Evolutionary conservation across 1,284 basidiomycete species (phyloP).

Genomic region (Phellopilus nigrolimitatus): DNA sequence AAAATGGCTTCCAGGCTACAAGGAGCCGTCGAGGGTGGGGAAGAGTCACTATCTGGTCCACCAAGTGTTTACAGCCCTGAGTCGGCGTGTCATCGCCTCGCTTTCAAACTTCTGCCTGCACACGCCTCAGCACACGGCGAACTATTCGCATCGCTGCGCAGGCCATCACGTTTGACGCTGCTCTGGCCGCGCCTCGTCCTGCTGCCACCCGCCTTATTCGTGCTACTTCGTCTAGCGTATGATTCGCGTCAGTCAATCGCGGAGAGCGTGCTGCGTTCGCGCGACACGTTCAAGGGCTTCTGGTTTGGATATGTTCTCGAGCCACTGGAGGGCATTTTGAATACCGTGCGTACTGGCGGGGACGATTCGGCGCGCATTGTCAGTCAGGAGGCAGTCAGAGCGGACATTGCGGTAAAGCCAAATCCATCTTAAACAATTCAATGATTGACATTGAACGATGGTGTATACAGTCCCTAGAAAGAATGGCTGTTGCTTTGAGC

Average conservation of each 20-base stretch:
- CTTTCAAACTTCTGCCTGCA: conserved; percentile 27
- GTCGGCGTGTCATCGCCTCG: conserved; percentile 21
- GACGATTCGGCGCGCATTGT: conserved; percentile 67
- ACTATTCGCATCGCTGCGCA: conserved; percentile 38
- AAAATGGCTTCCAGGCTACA: not conserved
- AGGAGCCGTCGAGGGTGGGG: not conserved
- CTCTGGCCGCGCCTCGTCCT: conserved; percentile 67
- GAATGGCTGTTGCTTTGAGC: conserved; percentile 88
- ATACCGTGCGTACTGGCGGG: conserved; percentile 78
- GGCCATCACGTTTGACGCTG: conserved; percentile 54
- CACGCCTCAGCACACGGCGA: conserved; percentile 31
- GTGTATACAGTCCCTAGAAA: conserved; percentile 75
- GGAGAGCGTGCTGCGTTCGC: conserved; percentile 55
- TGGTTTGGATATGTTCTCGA: conserved; percentile 84
- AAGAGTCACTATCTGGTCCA: not conserved
- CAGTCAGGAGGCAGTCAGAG: conserved; percentile 69
- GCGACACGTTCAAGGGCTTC: conserved; percentile 74
- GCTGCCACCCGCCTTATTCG: conserved; percentile 56
- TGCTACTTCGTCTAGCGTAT: conserved; percentile 44
- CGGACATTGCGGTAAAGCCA: conserved; percentile 67
- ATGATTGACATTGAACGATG: not conserved
- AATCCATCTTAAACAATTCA: not conserved
- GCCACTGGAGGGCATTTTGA: conserved; percentile 77
- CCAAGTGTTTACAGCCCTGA: conserved; percentile 1
- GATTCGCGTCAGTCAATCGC: conserved; percentile 46